Evolutionary conservation across 768 basidiomycete species (phyloP).

Genomic region (Pleurotus ostreatus): DNA sequence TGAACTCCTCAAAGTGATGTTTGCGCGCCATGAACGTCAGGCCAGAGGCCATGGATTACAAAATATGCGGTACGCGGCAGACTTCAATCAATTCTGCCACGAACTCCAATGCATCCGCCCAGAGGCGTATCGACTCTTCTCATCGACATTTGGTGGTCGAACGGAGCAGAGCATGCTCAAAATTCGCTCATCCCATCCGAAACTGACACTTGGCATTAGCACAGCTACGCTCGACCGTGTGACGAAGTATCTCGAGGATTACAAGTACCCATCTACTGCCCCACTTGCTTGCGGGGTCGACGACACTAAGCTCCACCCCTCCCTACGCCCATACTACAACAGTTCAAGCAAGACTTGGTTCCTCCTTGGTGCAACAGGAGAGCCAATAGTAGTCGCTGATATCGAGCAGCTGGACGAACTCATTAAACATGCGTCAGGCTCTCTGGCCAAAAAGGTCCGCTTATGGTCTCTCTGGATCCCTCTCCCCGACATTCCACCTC

Average conservation of each 20-base stretch:
- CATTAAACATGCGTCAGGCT: slow-evolving; percentile 4
- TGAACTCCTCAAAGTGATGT: slow-evolving; percentile 20
- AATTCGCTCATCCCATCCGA: slow-evolving; percentile 12
- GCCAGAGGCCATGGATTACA: slow-evolving; percentile 19
- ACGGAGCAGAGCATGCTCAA: not conserved
- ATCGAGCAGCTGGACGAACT: slow-evolving; percentile 12
- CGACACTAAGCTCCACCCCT: slow-evolving; percentile 28
- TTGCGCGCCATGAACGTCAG: slow-evolving; percentile 13
- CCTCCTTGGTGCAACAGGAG: slow-evolving; percentile 21
- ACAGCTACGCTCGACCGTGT: slow-evolving; percentile 16
- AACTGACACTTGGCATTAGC: slow-evolving; percentile 18
- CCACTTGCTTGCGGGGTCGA: slow-evolving; percentile 27
- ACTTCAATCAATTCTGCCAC: slow-evolving; percentile 17
- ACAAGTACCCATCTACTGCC: slow-evolving; percentile 15
- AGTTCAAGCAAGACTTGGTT: slow-evolving; percentile 11
- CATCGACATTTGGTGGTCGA: slow-evolving; percentile 6
- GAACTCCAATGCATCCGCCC: slow-evolving; percentile 16
- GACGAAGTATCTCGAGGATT: slow-evolving; percentile 10
- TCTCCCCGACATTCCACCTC: slow-evolving; percentile 10
- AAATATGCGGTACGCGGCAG: slow-evolving; percentile 22
- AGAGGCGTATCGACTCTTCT: slow-evolving; percentile 12
- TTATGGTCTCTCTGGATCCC: slow-evolving; percentile 10
- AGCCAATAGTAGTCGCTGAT: slow-evolving; percentile 18
- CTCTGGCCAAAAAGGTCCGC: not conserved
- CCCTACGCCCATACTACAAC: slow-evolving; percentile 22